phyloP scores from a whole-genome alignment of 805 yeast genomes.

The Spathaspora hagerdaliae region DNA sequence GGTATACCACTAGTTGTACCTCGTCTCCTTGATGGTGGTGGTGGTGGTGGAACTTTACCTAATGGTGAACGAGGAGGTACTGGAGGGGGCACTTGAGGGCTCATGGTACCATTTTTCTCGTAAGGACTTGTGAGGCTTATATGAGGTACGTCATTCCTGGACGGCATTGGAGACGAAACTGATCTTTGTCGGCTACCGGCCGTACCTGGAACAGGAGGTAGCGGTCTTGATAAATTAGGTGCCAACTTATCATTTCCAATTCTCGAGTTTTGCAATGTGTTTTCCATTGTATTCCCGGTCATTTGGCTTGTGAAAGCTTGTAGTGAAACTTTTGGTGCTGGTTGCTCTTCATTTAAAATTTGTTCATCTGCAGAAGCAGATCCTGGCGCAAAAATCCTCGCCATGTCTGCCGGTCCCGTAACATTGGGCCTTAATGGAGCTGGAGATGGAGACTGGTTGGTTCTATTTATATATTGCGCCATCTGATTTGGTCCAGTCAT shows the following conservation, averaged over 20 bases:
- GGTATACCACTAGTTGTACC: slow-evolving; percentile 8
- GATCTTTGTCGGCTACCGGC: slow-evolving; percentile 15
- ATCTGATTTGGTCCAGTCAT: slow-evolving; percentile 44
- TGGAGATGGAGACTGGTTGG: slow-evolving; percentile 8
- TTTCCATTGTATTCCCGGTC: slow-evolving; percentile 33
- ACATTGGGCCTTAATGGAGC: slow-evolving; percentile 21
- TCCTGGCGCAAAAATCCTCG: slow-evolving; percentile 22
- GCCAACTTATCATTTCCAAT: slow-evolving; percentile 3
- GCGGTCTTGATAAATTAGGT: slow-evolving; percentile 2
- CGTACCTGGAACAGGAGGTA: slow-evolving; percentile 27
- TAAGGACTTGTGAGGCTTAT: neutral
- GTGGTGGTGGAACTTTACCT: slow-evolving; percentile 37
- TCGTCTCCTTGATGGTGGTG: slow-evolving; percentile 38
- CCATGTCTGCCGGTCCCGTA: slow-evolving; percentile 35
- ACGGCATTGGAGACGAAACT: neutral
- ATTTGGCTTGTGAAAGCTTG: slow-evolving; percentile 39
- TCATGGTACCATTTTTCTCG: neutral
- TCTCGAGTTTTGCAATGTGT: slow-evolving; percentile 32
- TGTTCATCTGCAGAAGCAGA: slow-evolving; percentile 5
- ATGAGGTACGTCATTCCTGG: no score
- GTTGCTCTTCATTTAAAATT: slow-evolving; percentile 1
- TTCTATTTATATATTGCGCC: slow-evolving; percentile 19
- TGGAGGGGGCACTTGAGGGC: slow-evolving; percentile 9
- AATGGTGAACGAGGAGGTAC: slow-evolving; percentile 25
- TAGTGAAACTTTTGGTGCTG: slow-evolving; percentile 22